These are phyloP conservation scores for Coemansia sp. DNA, from an alignment of 192 early-diverging fungal genomes.

Conservation along the genomic window DNA sequence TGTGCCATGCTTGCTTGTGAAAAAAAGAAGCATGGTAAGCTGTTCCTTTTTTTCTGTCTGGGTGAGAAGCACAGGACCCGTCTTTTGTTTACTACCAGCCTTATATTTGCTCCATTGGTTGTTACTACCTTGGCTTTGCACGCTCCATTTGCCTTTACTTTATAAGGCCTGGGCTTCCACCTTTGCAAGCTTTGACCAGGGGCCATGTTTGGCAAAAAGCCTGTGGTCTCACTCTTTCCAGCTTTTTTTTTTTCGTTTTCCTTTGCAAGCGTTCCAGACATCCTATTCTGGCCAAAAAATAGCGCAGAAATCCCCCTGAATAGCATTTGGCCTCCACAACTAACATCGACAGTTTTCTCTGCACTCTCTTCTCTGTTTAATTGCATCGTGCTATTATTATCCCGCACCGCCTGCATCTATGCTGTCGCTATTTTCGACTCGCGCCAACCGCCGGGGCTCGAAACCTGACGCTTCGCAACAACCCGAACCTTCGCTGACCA, in stretches of 20 bases:
- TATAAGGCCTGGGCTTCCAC: neutral
- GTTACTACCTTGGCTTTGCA: constrained; percentile 18
- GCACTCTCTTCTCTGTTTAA: neutral
- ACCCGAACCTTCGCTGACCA: constrained; percentile 5
- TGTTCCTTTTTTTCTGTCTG: neutral
- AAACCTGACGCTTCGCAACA: neutral
- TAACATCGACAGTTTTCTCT: neutral
- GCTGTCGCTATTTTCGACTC: constrained; percentile 40
- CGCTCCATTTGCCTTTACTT: constrained; percentile 20
- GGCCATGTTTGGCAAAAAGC: neutral
- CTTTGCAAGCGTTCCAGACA: neutral
- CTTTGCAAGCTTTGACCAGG: neutral
- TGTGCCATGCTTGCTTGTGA: neutral
- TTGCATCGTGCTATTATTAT: neutral
- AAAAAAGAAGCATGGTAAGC: neutral
- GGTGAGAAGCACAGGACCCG: neutral
- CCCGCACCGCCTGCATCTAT: neutral
- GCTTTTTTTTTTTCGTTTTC: neutral
- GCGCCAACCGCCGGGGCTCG: constrained; percentile 26
- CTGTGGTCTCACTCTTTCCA: neutral
- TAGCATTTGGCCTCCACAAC: neutral
- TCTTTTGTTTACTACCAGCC: neutral
- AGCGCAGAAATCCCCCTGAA: no score
- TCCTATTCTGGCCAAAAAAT: neutral
- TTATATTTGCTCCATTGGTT: constrained; percentile 10